Base-by-base conservation (phyloP, 257 asterid species). In the Euphrasia confusa region DNA sequence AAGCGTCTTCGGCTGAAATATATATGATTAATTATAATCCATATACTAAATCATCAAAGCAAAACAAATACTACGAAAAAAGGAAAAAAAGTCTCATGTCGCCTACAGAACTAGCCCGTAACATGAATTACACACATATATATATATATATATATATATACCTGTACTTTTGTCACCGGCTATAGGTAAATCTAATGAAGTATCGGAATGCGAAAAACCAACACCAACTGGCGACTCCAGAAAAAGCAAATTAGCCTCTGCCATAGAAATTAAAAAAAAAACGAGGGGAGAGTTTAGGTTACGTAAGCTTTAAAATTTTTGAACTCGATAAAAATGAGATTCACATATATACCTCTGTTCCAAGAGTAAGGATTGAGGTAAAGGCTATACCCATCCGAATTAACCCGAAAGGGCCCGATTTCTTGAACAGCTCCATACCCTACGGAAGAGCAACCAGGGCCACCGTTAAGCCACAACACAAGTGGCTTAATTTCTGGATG, bases 161-260 rank as follows among this genome's bases (percentile, higher is more conserved):
- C 99, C 99, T 37, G 99, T 87, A 76, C 84, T 82, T 48, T 79
- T 79, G 65, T 93, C 99, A 58, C 99, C 99, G 0, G 71, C 82
- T 60, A 83, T 77, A 35, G 82, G 82, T 75, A 87, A 79, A 84
- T 93, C 99, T 4, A 94, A 74, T 13, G 99, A 62, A 15, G 95
- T 87, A 74, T 93, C 89, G 5, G 97, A 77, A 72, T 89, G 89
- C 1, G 99, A 93, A 73, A 80, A 93, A 7, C 99, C 99, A 77
- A 93, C 99, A 44, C 99, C 99, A 65, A 96, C 96, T 2, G 99
- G 99, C 2, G 99, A 93, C 72, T 93, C 99, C 14, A 93, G 80
- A 56, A 93, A 93, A 12, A 93, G 90, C 84, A 93, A 76, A 82
- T 93, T 93, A 3, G 97, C 95, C 94, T 85, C 99, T 93, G 24